phyloP scores from a whole-genome alignment of 2,329 filamentous ascomycete species.

The Stemphylium beticola region DNA sequence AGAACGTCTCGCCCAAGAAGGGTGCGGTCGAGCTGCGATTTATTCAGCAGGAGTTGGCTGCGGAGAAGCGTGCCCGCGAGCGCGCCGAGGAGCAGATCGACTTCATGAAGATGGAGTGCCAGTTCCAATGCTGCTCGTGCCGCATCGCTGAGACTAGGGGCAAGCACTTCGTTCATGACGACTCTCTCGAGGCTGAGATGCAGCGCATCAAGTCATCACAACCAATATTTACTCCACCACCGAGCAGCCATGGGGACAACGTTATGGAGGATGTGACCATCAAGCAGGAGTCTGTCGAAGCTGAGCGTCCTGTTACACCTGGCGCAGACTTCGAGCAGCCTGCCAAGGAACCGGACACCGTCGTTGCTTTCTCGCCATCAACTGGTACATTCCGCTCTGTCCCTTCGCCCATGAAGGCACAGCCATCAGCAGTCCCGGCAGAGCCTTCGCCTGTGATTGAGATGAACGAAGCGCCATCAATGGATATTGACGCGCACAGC shows the following conservation, averaged over 20 bases:
- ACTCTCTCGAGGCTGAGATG: constrained; percentile 44
- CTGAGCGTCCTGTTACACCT: constrained; percentile 30
- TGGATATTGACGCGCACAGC: constrained; percentile 31
- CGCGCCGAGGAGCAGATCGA: constrained; percentile 75
- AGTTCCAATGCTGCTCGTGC: constrained; percentile 70
- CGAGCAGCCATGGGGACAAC: constrained; percentile 65
- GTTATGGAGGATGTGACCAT: constrained; percentile 41
- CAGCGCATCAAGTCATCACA: constrained; percentile 51
- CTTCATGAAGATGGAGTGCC: constrained; percentile 77
- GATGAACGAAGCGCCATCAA: constrained; percentile 28
- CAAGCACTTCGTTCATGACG: constrained; percentile 49
- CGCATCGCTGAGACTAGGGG: constrained; percentile 50
- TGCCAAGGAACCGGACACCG: constrained; percentile 24
- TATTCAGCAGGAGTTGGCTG: constrained; percentile 59
- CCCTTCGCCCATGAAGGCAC: constrained; percentile 38
- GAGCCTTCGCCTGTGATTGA: constrained; percentile 29
- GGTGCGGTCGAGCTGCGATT: constrained; percentile 53
- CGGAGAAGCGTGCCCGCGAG: constrained; percentile 66
- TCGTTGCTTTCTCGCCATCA: constrained; percentile 45
- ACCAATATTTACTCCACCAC: constrained; percentile 65
- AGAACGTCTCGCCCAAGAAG: constrained; percentile 55
- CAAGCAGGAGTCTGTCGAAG: constrained; percentile 28
- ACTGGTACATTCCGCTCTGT: constrained; percentile 48
- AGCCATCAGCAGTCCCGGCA: constrained; percentile 13
- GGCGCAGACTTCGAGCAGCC: constrained; percentile 17